Conservation (phyloP, 2,329 filamentous ascomycete genomes). For the Fusarium veterinarium region DNA sequence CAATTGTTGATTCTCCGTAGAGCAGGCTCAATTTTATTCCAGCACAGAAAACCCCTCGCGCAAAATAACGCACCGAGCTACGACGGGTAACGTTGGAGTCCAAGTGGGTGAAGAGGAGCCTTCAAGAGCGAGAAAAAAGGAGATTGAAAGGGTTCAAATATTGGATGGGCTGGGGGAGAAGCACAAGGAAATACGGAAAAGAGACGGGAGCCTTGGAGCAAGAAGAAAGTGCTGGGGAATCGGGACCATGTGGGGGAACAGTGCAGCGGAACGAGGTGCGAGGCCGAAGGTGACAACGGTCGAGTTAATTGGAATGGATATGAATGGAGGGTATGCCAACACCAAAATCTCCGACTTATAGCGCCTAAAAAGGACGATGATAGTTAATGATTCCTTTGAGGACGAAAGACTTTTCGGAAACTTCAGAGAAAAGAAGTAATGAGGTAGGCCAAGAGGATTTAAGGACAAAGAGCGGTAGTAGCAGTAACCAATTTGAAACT, state of each 20-base stretch:
- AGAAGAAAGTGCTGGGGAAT: conserved; percentile 38
- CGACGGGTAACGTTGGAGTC: not conserved
- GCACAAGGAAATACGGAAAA: conserved; percentile 27
- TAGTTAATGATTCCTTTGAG: not conserved
- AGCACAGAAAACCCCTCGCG: conserved; percentile 26
- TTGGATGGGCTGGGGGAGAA: conserved; percentile 8
- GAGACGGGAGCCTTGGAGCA: conserved; percentile 10
- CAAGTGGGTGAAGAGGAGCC: not conserved
- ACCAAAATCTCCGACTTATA: not conserved
- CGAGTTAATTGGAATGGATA: conserved; percentile 20
- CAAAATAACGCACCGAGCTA: conserved; percentile 17
- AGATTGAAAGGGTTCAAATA: conserved; percentile 29
- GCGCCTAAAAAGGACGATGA: not conserved
- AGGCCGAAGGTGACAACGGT: conserved; percentile 2
- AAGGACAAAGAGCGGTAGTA: not conserved
- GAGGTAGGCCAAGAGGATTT: conserved; percentile 6
- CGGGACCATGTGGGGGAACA: conserved; percentile 34
- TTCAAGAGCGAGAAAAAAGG: conserved; percentile 9
- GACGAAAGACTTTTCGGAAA: not conserved
- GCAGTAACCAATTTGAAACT: not conserved
- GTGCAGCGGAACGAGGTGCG: conserved; percentile 9
- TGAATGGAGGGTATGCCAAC: conserved; percentile 13
- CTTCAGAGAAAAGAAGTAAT: not conserved
- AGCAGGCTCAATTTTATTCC: conserved; percentile 13
- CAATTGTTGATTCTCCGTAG: conserved; percentile 14